Percentiles rank a stretch among this genome's conserved stretches.
These are phyloP conservation scores for Polytolypa hystricis DNA, from an alignment of 2,329 filamentous ascomycete species.

Conservation along the genomic window DNA sequence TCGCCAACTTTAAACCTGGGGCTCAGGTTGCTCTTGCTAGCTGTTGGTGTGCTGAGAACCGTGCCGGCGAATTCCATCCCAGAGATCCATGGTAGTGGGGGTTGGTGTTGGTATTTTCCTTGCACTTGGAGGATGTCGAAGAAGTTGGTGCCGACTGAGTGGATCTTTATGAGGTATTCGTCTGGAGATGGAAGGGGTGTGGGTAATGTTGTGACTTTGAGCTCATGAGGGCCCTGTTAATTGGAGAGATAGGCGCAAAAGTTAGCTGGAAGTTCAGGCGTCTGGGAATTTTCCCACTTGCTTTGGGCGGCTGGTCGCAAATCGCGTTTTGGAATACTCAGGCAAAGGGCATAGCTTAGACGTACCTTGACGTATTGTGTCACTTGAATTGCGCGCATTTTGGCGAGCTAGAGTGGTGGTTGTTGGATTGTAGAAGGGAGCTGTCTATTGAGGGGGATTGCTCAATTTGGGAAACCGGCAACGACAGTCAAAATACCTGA, in stretches of 20 bases:
- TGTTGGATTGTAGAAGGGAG: too few species aligned
- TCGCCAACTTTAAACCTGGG: constrained; percentile 65
- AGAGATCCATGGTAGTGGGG: constrained; percentile 75
- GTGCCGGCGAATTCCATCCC: constrained; percentile 80
- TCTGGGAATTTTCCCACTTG: constrained; percentile 2
- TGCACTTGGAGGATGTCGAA: constrained; percentile 93
- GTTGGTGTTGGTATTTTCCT: constrained; percentile 91
- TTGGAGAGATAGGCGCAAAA: neutral
- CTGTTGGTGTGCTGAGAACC: constrained; percentile 55
- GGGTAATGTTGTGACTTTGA: constrained; percentile 62
- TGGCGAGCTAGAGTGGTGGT: too few species aligned
- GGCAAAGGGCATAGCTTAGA: too few species aligned
- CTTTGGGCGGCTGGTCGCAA: too few species aligned
- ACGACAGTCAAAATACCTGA: neutral
- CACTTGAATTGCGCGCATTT: constrained; percentile 66
- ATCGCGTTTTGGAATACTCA: too few species aligned
- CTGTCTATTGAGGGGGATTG: too few species aligned
- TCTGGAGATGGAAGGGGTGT: constrained; percentile 59
- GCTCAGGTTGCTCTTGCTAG: constrained; percentile 29
- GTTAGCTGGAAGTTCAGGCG: constrained; percentile 1
- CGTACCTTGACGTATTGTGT: constrained; percentile 66
- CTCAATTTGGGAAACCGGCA: neutral
- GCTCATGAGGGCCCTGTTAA: constrained; percentile 61
- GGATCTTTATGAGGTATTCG: constrained; percentile 79
- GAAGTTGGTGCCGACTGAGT: constrained; percentile 86